Base-by-base conservation (phyloP, 306 rosid genomes). In the Arachis hypogaea region DNA sequence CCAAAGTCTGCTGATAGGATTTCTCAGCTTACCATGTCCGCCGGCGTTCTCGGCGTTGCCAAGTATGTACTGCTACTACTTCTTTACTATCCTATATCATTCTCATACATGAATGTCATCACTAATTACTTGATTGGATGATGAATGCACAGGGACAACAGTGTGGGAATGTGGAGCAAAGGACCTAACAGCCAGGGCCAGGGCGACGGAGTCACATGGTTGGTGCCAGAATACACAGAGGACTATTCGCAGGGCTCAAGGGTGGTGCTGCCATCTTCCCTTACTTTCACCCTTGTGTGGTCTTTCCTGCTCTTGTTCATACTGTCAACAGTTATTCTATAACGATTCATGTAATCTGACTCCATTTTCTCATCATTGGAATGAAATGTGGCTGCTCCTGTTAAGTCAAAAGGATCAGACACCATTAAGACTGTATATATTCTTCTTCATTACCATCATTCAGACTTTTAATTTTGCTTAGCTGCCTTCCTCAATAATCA, bases 1-100 rank as follows among this genome's bases (percentile, higher is more conserved):
- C 98, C 98, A 1, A 92, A 88, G 68, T 88, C 97, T 3, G 98
- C 82, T 1, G 89, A 87, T 38, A 87, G 90, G 0, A 87, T 93
- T 50, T 80, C 86, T 72, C 83, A 78, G 61, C 94, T 93, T 49
- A 84, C 91, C 49, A 75, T 88, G 86, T 82, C 85, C 9, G 83
- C 98, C 1, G 98, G 98, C 3, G 92, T 89, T 29, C 97, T 93
- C 0, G 97, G 98, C 5, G 71, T 56, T 81, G 89, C 96, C 80
- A 88, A 97, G 98, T 91, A 59, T 12, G 38, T 58, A 2, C 38
- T 33, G 4, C 38, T 33, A 4, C 4, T 33, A 33, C 4, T 0
- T 1, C 38, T 33, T 33, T 33, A 33, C 38, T 33, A 33, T 43
- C 46, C 7, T 43, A 5, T 43, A 5, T 43, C 51, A 46, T 46